Percentiles rank a stretch among this genome's conserved stretches.
Conservation (phyloP, 148 eudicot species). For the Talinum fruticosum region DNA sequence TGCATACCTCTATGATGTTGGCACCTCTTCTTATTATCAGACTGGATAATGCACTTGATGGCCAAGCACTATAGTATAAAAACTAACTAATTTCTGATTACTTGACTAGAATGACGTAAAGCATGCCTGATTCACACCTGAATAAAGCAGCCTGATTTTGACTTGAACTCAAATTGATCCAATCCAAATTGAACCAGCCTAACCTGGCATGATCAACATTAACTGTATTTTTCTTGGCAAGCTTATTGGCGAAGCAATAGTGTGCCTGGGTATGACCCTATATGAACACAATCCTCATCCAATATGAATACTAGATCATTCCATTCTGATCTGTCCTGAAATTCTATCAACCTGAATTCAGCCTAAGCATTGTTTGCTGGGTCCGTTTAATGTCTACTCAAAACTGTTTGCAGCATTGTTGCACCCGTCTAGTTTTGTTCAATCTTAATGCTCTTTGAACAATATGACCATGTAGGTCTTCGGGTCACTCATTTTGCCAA, state of each 20-base stretch:
- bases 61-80: neutral
- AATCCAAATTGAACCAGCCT: neutral
- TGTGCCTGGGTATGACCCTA: neutral
- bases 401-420: neutral
- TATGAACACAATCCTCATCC: too few species aligned
- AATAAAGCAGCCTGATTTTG: neutral
- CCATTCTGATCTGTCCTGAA: neutral
- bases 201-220: neutral
- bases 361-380: neutral
- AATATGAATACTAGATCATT: too few species aligned
- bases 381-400: neutral
- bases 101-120: neutral
- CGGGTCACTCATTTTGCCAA: too few species aligned
- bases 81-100: too few species aligned
- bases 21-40: neutral
- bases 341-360: neutral
- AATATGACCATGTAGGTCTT: too few species aligned
- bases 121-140: neutral
- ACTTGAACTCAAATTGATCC: neutral
- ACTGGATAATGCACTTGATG: neutral
- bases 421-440: neutral
- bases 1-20: neutral
- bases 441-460: neutral
- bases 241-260: neutral
- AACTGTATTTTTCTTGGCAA: too few species aligned